Base-by-base conservation (phyloP, 2,329 filamentous ascomycete genomes). In the Sporothrix euskadiensis region DNA sequence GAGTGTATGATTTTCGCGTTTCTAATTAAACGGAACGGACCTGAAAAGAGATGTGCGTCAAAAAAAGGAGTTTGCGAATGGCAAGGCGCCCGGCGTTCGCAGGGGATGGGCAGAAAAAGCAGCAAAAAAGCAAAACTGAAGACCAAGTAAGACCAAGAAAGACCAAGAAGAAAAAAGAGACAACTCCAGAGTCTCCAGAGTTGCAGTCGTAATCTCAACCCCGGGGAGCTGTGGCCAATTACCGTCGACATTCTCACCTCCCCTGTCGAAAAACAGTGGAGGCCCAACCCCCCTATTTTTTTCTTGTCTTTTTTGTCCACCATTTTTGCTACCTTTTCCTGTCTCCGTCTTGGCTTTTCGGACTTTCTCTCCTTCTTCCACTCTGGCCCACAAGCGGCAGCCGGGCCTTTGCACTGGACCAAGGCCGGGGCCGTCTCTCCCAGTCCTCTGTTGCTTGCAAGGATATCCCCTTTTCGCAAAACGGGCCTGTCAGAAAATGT, bases 341-440 rank as follows among this genome's bases (percentile, higher is more conserved):
- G 12, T 22, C 39, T 59, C 56, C 30, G 26, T 54, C 47, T 57
- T 47, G 30, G 5, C n/a, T 7, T 16, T 47, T 41, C 5, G 41
- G 57, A 54, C 19, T n/a, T 26, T 54, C 19, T n/a, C 19, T n/a
- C 19, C 4, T 59, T 54, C 54, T 57, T 71, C 69, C 69, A 71
- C 65, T 63, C 47, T 26, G 66, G 61, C 59, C 72, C 57, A 69
- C 71, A 30, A 32, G 56, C 72, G 72, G 72, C 72, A 73, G 52
- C 47, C 72, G 72, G 72, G 72, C 68, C 72, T 66, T 49, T 71
- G 72, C 72, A 70, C 71, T 73, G 71, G 68, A 73, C 52, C 71
- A 41, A 73, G 71, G 69, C 56, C 69, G 69, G 69, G 57, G 56
- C 69, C 69, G 69, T 54, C 57, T 69, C 8, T 19, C 44, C 16